Evolutionary conservation across 202 grass and related monocot genomes (phyloP).

Genomic region (Alloteropsis angusta): DNA sequence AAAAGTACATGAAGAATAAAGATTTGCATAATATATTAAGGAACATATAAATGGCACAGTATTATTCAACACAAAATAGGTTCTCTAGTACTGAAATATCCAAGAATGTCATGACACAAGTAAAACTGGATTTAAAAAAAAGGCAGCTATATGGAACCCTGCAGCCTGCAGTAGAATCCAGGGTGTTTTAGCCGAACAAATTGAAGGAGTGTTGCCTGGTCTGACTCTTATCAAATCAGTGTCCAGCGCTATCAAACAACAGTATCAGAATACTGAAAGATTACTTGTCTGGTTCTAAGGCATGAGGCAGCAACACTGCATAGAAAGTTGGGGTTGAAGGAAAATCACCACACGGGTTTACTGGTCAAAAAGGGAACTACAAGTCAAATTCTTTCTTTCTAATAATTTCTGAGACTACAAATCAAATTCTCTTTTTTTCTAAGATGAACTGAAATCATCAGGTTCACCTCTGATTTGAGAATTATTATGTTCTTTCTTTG

Average conservation of each 20-base stretch:
- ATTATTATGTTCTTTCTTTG: background rate
- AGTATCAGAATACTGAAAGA: background rate
- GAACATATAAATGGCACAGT: background rate
- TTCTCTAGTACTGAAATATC: background rate
- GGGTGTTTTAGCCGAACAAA: background rate
- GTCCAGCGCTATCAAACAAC: background rate
- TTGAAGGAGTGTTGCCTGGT: background rate
- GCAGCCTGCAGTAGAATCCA: background rate
- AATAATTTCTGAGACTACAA: background rate
- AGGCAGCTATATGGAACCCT: background rate
- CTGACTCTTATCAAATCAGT: background rate
- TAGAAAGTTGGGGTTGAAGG: background rate
- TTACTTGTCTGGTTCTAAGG: background rate
- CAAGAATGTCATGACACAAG: background rate
- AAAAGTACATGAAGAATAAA: background rate
- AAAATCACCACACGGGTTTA: slow-evolving; percentile 10
- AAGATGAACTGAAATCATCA: background rate
- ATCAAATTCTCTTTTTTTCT: background rate
- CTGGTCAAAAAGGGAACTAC: background rate
- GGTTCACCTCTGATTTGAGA: background rate
- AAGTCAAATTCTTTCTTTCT: background rate
- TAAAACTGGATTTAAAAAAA: background rate
- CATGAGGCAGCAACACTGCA: background rate
- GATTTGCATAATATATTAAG: background rate
- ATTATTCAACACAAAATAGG: background rate